These are phyloP conservation scores for Metarhizium robertsii DNA, from an alignment of 2,329 filamentous ascomycete species.

Conservation along the genomic window DNA sequence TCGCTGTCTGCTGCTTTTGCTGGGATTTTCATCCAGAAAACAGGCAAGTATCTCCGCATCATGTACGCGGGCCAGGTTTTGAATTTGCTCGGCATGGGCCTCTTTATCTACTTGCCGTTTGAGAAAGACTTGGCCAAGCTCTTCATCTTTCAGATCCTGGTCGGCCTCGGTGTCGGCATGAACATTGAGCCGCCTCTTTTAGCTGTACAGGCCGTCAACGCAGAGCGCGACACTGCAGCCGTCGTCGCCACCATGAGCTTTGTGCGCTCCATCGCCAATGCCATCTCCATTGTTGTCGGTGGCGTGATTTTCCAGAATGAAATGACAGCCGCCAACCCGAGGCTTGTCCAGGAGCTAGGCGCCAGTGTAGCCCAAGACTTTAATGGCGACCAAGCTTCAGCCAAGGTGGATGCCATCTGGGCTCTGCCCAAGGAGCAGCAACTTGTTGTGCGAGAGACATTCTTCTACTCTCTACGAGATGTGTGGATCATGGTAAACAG, in stretches of 20 bases:
- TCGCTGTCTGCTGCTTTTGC: neutral
- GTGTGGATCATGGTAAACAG: too few relatives aligned
- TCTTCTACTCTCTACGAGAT: too few relatives aligned
- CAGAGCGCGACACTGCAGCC: neutral
- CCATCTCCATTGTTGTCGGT: conserved; percentile 58
- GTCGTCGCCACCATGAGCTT: conserved; percentile 50
- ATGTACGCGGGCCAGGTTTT: neutral
- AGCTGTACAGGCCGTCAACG: neutral
- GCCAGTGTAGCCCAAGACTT: too few relatives aligned
- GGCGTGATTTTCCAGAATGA: conserved; percentile 64
- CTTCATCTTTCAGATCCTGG: conserved; percentile 47
- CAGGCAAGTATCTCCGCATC: neutral
- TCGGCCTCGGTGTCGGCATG: conserved; percentile 51
- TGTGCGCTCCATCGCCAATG: conserved; percentile 52
- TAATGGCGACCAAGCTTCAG: too few relatives aligned
- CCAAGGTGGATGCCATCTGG: too few relatives aligned
- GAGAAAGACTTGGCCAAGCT: conserved; percentile 37
- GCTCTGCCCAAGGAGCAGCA: too few relatives aligned
- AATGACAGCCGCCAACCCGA: conserved; percentile 29
- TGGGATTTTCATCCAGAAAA: neutral
- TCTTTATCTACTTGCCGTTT: conserved; percentile 40
- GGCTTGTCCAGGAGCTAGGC: too few relatives aligned
- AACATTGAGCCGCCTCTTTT: conserved; percentile 45
- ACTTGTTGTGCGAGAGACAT: too few relatives aligned
- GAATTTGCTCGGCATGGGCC: conserved; percentile 17